Conservation (phyloP, 2,329 filamentous ascomycete genomes). For the Clonostachys chloroleuca region DNA sequence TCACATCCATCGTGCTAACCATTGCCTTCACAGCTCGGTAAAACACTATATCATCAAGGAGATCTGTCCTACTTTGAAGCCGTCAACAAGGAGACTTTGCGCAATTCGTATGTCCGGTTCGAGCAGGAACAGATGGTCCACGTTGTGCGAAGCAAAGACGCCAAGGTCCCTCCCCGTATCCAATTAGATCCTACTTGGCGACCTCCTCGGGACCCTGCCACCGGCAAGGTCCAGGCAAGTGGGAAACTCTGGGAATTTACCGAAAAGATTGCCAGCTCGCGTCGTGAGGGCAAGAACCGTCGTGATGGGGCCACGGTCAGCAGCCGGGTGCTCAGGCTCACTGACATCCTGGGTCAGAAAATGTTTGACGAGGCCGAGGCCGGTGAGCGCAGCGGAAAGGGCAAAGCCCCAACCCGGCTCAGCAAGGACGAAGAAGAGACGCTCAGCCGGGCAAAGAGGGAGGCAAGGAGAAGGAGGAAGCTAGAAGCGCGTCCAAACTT, state of each 20-base stretch:
- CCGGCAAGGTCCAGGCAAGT: conserved; percentile 58
- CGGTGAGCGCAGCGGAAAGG: conserved; percentile 26
- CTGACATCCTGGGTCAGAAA: conserved; percentile 66
- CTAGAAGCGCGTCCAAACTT: conserved; percentile 47
- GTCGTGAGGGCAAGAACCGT: conserved; percentile 91
- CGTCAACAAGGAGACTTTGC: conserved; percentile 96
- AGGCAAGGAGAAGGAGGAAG: conserved; percentile 41
- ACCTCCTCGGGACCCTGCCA: conserved; percentile 58
- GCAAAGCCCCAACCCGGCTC: conserved; percentile 32
- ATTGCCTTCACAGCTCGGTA: conserved; percentile 63
- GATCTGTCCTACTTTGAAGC: conserved; percentile 97
- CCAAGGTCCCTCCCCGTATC: conserved; percentile 57
- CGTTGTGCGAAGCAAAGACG: conserved; percentile 64
- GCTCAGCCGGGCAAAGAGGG: conserved; percentile 35
- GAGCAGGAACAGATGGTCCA: conserved; percentile 87
- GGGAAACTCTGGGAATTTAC: conserved; percentile 90
- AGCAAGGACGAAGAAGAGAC: conserved; percentile 44
- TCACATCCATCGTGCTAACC: not conserved
- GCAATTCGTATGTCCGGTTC: conserved; percentile 85
- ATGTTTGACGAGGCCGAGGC: conserved; percentile 59
- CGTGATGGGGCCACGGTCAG: conserved; percentile 90
- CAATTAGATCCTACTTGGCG: conserved; percentile 72
- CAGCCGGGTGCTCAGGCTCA: conserved; percentile 72
- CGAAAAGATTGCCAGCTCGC: conserved; percentile 75
- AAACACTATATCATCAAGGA: conserved; percentile 95